These are phyloP conservation scores for Taphrina flavorubra DNA, from an alignment of 1,139 yeast species.

Conservation along the genomic window DNA sequence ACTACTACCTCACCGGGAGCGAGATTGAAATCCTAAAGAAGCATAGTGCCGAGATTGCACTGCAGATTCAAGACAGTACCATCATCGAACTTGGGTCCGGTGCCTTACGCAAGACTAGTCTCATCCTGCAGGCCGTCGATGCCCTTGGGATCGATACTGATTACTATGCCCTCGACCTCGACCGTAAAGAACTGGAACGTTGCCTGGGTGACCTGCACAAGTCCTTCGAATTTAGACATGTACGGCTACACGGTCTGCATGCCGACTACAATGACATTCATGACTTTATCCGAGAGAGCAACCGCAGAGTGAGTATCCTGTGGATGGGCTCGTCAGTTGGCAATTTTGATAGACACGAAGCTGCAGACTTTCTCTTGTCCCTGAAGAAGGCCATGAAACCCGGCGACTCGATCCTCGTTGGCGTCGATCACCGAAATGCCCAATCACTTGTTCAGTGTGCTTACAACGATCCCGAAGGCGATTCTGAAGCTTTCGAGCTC, in stretches of 20 bases:
- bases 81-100: conserved; percentile 47
- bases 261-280: conserved; percentile 46
- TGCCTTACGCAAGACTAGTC: conserved; percentile 45
- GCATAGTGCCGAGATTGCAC: conserved; percentile 43
- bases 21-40: conserved; percentile 44
- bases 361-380: conserved; percentile 42
- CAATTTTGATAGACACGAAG: conserved; percentile 45
- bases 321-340: conserved; percentile 48
- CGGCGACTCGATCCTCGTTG: conserved; percentile 45
- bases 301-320: conserved; percentile 37
- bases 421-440: conserved; percentile 46
- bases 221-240: conserved; percentile 38
- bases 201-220: conserved; percentile 37
- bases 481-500: conserved; percentile 45
- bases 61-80: conserved; percentile 41
- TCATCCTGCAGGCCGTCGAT: conserved; percentile 46
- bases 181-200: conserved; percentile 44
- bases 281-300: conserved; percentile 41
- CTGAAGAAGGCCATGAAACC: conserved; percentile 41
- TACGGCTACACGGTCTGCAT: conserved; percentile 44
- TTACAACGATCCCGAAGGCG: conserved; percentile 46
- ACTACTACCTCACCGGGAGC: conserved; percentile 45
- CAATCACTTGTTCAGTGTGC: conserved; percentile 44
- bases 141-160: conserved; percentile 37
- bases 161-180: conserved; percentile 47